phyloP scores from a whole-genome alignment of 2,329 filamentous ascomycete genomes.

The Triangularia setosa region DNA sequence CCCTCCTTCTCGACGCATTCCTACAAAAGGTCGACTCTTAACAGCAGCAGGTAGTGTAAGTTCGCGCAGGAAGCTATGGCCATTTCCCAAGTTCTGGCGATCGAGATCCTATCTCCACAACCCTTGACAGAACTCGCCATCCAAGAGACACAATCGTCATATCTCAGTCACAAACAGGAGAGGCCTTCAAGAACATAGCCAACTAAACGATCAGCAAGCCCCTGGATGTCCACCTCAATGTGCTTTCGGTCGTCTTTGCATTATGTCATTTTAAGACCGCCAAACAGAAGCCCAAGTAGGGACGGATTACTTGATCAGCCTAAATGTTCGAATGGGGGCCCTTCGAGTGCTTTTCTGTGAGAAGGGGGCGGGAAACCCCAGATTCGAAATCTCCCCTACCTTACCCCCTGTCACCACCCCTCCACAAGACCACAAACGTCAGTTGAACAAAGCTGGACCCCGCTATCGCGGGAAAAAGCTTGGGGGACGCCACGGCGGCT shows the following conservation, averaged over 20 bases:
- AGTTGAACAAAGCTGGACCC: neutral
- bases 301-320: slow-evolving; percentile 15
- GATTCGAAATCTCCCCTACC: slow-evolving; percentile 3
- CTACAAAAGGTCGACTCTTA: neutral
- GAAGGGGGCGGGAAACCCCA: slow-evolving; percentile 13
- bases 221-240: neutral
- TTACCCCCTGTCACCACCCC: neutral
- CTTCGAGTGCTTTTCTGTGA: neutral
- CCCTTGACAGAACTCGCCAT: neutral
- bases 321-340: slow-evolving; percentile 15
- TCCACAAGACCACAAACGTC: neutral
- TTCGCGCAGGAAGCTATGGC: neutral
- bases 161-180: neutral
- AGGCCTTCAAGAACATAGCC: neutral
- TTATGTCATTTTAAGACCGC: slow-evolving; percentile 3
- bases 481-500: neutral
- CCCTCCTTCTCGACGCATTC: neutral
- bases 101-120: slow-evolving; percentile 5
- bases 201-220: neutral
- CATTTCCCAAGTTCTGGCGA: neutral
- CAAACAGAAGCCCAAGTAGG: neutral
- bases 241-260: neutral
- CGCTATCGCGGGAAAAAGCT: neutral
- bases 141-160: neutral
- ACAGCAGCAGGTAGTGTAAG: neutral